Conservation (phyloP, 768 basidiomycete species). For the Ramaria rubella region DNA sequence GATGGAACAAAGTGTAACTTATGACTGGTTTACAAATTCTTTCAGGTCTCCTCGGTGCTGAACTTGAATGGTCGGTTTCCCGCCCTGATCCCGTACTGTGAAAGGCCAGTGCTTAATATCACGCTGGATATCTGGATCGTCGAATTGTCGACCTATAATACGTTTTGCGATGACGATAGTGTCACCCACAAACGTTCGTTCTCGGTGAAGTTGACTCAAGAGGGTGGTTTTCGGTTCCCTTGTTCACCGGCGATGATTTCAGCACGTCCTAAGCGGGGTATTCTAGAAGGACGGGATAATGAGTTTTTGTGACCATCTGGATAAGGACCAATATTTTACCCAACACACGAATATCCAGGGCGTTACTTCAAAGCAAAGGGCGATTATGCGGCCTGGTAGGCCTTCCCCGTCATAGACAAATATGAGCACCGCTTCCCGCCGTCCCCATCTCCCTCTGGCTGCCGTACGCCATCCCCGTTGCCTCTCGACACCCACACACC, state of each 20-base stretch:
- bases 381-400: too few species aligned
- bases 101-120: constrained; percentile 37
- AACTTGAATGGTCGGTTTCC: constrained; percentile 37
- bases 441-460: too few species aligned
- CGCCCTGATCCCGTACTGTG: constrained; percentile 33
- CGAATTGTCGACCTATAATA: constrained; percentile 28
- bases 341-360: constrained; percentile 15
- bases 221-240: constrained; percentile 18
- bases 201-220: constrained; percentile 12
- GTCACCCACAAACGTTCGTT: constrained; percentile 7
- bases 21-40: constrained; percentile 33
- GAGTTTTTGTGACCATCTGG: background rate
- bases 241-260: constrained; percentile 14
- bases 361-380: too few species aligned
- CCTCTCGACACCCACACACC: too few species aligned
- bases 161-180: constrained; percentile 28
- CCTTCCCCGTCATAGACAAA: too few species aligned
- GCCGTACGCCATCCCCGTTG: too few species aligned
- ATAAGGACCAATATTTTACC: constrained; percentile 1
- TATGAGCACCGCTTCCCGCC: too few species aligned
- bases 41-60: constrained; percentile 35
- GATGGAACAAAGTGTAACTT: background rate
- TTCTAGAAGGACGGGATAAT: background rate
- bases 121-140: constrained; percentile 32
- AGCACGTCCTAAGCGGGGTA: background rate